A percentile compares a stretch with the other conserved stretches of the same genome.
phyloP scores from a whole-genome alignment of 495 filamentous ascomycete species.

The Astrothelium subdiscretum region DNA sequence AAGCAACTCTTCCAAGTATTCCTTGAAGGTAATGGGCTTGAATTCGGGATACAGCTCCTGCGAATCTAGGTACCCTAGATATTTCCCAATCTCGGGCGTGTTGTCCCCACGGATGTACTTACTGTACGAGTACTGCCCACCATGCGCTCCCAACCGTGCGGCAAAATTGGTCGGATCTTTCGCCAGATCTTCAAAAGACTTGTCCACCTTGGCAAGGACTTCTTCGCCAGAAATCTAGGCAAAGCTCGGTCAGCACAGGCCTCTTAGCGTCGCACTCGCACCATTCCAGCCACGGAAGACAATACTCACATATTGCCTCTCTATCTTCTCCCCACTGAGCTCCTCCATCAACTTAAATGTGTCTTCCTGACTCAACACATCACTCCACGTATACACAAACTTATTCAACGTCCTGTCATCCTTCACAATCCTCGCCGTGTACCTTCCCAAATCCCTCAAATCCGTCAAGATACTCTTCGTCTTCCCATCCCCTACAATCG shows the following conservation, averaged over 20 bases:
- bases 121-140: slow-evolving; percentile 40
- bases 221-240: slow-evolving; percentile 16
- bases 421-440: slow-evolving; percentile 41
- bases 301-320: slow-evolving; percentile 36
- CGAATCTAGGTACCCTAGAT: slow-evolving; percentile 45
- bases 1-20: neutral
- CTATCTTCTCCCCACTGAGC: slow-evolving; percentile 41
- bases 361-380: slow-evolving; percentile 38
- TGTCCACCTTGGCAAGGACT: slow-evolving; percentile 18
- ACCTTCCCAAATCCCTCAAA: slow-evolving; percentile 43
- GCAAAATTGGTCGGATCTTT: slow-evolving; percentile 36
- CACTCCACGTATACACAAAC: slow-evolving; percentile 42
- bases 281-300: too few species aligned
- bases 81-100: slow-evolving; percentile 43
- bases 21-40: neutral
- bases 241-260: too few species aligned
- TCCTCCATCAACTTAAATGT: slow-evolving; percentile 40
- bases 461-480: slow-evolving; percentile 40
- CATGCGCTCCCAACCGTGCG: slow-evolving; percentile 34
- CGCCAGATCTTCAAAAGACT: slow-evolving; percentile 31
- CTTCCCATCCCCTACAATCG: slow-evolving; percentile 41
- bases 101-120: slow-evolving; percentile 47
- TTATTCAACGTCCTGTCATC: slow-evolving; percentile 48
- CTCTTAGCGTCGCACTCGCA: too few species aligned
- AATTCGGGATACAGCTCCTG: slow-evolving; percentile 45